Base-by-base conservation (phyloP, 495 filamentous ascomycete genomes). In the Aspergillus asperescens region DNA sequence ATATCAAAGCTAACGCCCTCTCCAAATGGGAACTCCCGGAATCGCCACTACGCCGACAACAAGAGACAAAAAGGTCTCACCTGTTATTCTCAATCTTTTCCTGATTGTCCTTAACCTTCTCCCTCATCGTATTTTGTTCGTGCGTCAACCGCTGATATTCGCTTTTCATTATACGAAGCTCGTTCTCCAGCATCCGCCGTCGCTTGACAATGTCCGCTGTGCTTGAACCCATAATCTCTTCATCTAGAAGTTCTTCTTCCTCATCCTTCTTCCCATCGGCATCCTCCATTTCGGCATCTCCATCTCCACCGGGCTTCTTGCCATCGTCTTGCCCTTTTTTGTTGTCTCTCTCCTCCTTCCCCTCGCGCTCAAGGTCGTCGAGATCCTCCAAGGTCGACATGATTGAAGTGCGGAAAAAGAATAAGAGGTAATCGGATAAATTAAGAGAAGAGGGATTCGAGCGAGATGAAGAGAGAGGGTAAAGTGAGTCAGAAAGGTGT, bases 41-140 rank as follows among this genome's bases (percentile, higher is more conserved):
- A n/a, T 37, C 22, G 34, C 32, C 32, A 38, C n/a, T n/a, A n/a
- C 22, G 13, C 22, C 32, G 5, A 23, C 28, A 22, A 38, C 34
- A 22, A 16, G 20, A 20, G 9, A 24, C 23, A 42, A 24, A n/a
- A 40, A 20, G 20, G 25, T 54, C 78, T 57, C 77, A 96, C 93
- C 90, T 84, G 71, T 98, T 98, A 69, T 98, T 98, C 53, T 95
- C 91, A 54, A 98, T 97, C 82, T 97, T 98, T 57, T 98, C 93
- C 61, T 87, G 71, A 62, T 98, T 98, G 65, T 98, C 93, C 79
- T 96, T 97, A 66, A 97, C 96, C 78, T 95, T 96, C 66, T 98
- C 94, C 51, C 82, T 80, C 93, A 97, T 98, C 52, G 85, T 81
- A 47, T 83, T 81, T 75, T 95, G 95, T 73, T 98, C 93, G 62